phyloP scores from a whole-genome alignment of 2,329 filamentous ascomycete species.

The Aspergillus spinulosporus region DNA sequence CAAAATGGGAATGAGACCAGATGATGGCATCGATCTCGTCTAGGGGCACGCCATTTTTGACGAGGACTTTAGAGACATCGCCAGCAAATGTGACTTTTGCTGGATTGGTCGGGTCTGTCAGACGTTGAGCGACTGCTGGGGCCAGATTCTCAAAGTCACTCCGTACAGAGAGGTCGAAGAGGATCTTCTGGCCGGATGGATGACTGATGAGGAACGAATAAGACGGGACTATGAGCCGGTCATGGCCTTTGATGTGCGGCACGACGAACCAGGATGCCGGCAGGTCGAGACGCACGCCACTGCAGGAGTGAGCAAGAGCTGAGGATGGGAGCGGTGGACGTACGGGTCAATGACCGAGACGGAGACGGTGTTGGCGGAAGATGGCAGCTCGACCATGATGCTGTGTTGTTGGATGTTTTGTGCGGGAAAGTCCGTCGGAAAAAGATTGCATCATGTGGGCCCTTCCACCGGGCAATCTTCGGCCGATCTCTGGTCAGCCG shows the following conservation, averaged over 20 bases:
- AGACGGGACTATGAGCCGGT: not conserved
- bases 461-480: not conserved
- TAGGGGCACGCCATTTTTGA: not conserved
- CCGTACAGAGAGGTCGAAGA: not conserved
- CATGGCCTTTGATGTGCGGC: not conserved
- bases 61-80: not conserved
- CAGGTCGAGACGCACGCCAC: not conserved
- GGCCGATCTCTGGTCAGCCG: too few species aligned
- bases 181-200: not conserved
- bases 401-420: not conserved
- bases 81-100: not conserved
- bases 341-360: not conserved
- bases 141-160: not conserved
- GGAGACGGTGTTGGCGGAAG: not conserved
- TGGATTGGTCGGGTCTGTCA: not conserved
- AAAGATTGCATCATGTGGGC: not conserved
- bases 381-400: not conserved
- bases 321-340: not conserved
- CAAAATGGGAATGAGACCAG: not conserved
- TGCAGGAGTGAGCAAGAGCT: not conserved
- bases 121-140: not conserved
- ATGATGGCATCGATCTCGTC: not conserved
- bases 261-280: not conserved
- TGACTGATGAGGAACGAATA: not conserved
- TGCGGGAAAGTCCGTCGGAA: too few species aligned